Conservation (phyloP, 2,329 filamentous ascomycete genomes). For the Colletotrichum tanaceti region DNA sequence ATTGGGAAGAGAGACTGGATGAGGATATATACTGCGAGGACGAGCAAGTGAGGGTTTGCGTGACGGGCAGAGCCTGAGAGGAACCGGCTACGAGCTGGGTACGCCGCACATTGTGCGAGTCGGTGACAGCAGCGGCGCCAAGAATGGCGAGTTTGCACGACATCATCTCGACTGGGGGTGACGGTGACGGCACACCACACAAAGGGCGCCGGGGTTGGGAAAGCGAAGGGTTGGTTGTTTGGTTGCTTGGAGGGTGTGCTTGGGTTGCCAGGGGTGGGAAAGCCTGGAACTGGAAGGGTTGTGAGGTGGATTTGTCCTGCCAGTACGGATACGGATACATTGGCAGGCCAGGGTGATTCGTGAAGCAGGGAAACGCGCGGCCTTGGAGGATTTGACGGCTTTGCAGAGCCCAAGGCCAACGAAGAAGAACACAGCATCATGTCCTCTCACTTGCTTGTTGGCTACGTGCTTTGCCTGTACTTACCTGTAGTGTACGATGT, state of each 20-base stretch:
- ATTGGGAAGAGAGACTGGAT: not conserved
- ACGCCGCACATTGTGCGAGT: conserved; percentile 30
- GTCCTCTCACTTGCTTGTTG: not conserved
- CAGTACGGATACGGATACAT: no score
- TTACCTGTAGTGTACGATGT: no score
- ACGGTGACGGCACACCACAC: conserved; percentile 8
- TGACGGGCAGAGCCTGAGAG: conserved; percentile 14
- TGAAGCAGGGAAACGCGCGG: conserved; percentile 32
- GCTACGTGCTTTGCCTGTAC: not conserved
- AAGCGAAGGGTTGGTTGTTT: conserved; percentile 26
- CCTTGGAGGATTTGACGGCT: not conserved
- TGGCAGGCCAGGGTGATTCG: conserved; percentile 10
- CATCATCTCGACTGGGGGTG: conserved; percentile 35
- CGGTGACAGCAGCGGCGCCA: conserved; percentile 38
- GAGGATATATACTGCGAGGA: conserved; percentile 32
- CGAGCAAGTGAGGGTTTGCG: conserved; percentile 12
- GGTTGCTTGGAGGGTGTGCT: not conserved
- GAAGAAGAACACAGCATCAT: conserved; percentile 1
- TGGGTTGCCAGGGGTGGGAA: conserved; percentile 15
- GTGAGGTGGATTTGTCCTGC: conserved; percentile 23
- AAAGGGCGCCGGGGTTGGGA: conserved; percentile 1
- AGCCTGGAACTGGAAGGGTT: not conserved
- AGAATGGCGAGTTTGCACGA: conserved; percentile 40
- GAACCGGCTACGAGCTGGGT: conserved; percentile 23
- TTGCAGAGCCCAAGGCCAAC: not conserved